Percentiles rank a stretch among this genome's conserved stretches.
Evolutionary conservation across 2,329 filamentous ascomycete species (phyloP).

Genomic region (Venturia asperata): DNA sequence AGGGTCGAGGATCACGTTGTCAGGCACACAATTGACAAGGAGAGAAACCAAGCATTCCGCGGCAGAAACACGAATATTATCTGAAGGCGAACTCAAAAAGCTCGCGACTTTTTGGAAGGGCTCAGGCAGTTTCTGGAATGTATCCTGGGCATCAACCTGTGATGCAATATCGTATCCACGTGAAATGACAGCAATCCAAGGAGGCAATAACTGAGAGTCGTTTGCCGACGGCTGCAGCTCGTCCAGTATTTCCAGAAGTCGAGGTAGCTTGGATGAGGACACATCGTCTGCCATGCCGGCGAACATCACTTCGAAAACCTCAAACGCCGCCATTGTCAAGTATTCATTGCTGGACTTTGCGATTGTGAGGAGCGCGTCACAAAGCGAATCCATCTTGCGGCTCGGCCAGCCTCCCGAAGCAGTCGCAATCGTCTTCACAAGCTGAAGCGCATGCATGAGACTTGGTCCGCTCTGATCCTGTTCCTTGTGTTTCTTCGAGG

Average conservation of each 20-base stretch:
- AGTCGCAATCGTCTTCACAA: constrained; percentile 81
- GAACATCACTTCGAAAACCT: constrained; percentile 97
- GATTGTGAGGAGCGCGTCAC: constrained; percentile 81
- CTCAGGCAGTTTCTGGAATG: constrained; percentile 81
- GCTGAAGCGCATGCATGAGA: constrained; percentile 83
- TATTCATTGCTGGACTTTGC: constrained; percentile 89
- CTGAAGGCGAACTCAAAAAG: constrained; percentile 79
- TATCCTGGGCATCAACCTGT: constrained; percentile 81
- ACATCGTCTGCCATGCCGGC: constrained; percentile 82
- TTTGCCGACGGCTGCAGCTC: constrained; percentile 87
- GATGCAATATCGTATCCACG: constrained; percentile 90
- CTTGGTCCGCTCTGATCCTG: constrained; percentile 65
- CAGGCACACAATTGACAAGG: constrained; percentile 80
- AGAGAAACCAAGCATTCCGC: constrained; percentile 94
- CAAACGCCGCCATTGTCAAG: constrained; percentile 91
- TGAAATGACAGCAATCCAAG: constrained; percentile 94
- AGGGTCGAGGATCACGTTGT: constrained; percentile 74
- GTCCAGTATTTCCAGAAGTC: constrained; percentile 82
- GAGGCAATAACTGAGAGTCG: constrained; percentile 87
- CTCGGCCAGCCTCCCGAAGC: constrained; percentile 93
- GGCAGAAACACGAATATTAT: constrained; percentile 89
- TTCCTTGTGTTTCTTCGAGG: constrained; percentile 51
- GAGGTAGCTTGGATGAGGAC: constrained; percentile 80
- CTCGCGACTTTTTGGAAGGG: constrained; percentile 72
- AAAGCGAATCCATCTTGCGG: constrained; percentile 87